phyloP scores from a whole-genome alignment of 257 asterid genomes.

The Solanum peruvianum region DNA sequence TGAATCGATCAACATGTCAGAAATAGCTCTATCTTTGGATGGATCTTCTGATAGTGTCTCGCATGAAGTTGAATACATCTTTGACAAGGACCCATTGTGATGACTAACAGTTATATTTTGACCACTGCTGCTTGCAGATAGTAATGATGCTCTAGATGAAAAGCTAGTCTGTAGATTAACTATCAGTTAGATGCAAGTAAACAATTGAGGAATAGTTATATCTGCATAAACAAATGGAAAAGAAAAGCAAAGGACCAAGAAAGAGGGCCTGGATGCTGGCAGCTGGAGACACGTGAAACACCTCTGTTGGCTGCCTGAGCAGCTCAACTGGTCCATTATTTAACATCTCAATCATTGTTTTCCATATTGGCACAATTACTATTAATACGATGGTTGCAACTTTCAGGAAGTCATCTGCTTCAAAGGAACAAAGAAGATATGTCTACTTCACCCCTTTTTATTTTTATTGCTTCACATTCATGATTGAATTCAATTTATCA shows the following conservation, averaged over 20 bases:
- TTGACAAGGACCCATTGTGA: conserved; percentile 14
- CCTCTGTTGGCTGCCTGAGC: not conserved
- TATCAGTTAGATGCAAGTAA: not conserved
- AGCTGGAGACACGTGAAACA: not conserved
- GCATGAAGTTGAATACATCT: conserved; percentile 43
- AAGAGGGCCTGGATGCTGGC: not conserved
- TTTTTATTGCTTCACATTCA: not conserved
- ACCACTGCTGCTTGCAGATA: conserved; percentile 16
- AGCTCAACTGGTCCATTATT: not conserved
- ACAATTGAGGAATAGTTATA: not conserved
- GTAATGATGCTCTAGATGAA: conserved; percentile 6
- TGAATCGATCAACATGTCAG: conserved; percentile 71
- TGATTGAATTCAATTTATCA: not conserved
- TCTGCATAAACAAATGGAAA: not conserved
- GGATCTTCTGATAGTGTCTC: conserved; percentile 23
- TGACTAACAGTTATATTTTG: conserved; percentile 7
- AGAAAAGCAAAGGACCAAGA: not conserved
- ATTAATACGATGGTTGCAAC: not conserved
- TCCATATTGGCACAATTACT: not conserved
- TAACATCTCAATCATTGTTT: not conserved
- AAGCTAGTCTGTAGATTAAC: conserved; percentile 29
- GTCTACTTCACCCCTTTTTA: not conserved
- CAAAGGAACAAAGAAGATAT: not conserved
- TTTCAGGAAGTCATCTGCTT: not conserved
- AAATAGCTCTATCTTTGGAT: conserved; percentile 27